Evolutionary conservation across 1,284 basidiomycete genomes (phyloP).

Genomic region (Gymnopus androsaceus): DNA sequence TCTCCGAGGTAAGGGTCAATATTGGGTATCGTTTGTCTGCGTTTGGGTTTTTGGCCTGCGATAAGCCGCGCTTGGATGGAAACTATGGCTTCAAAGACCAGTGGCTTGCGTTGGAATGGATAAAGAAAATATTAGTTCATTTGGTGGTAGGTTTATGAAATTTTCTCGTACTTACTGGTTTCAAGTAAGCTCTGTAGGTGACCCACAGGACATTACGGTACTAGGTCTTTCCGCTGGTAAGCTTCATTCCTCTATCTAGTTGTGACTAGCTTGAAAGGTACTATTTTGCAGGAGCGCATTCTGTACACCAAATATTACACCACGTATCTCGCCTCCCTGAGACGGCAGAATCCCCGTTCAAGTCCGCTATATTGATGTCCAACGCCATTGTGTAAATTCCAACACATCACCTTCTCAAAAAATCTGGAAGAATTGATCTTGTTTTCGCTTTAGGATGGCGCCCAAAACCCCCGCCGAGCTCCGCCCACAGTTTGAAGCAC

Average conservation of each 20-base stretch:
- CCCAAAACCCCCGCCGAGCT: constrained; percentile 62
- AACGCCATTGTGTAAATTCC: constrained; percentile 66
- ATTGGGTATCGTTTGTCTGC: constrained; percentile 72
- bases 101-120: constrained; percentile 65
- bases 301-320: constrained; percentile 74
- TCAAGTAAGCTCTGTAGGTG: constrained; percentile 37
- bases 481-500: constrained; percentile 60
- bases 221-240: constrained; percentile 71
- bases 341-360: constrained; percentile 61
- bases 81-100: constrained; percentile 84
- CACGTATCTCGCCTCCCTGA: constrained; percentile 65
- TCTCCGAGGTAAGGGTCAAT: constrained; percentile 71
- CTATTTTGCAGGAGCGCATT: constrained; percentile 57
- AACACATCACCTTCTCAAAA: not conserved
- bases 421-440: not conserved
- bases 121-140: constrained; percentile 59
- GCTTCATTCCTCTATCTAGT: constrained; percentile 1
- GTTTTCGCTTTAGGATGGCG: constrained; percentile 29
- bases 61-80: constrained; percentile 58
- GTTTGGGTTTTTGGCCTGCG: constrained; percentile 72
- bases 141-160: constrained; percentile 49
- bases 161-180: not conserved
- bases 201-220: constrained; percentile 60
- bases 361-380: constrained; percentile 66
- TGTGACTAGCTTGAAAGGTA: not conserved